Percentiles rank a stretch among this genome's conserved stretches.
Evolutionary conservation across 768 basidiomycete species (phyloP).

Genomic region (Russula compacta): DNA sequence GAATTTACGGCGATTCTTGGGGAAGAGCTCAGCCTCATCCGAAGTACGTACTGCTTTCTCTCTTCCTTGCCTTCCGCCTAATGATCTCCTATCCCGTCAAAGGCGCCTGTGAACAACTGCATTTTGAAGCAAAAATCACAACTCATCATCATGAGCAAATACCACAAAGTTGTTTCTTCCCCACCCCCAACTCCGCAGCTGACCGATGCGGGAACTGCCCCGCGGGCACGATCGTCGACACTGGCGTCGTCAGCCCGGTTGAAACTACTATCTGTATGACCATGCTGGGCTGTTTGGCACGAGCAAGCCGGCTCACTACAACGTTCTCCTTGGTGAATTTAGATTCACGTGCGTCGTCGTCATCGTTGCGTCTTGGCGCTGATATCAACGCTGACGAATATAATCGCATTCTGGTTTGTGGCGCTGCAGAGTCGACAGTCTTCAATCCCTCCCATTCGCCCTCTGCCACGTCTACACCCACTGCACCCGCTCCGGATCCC

Average conservation of each 20-base stretch:
- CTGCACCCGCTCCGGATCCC: slow-evolving; percentile 73
- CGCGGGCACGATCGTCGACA: slow-evolving; percentile 70
- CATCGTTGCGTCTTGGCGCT: not conserved
- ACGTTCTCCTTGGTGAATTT: slow-evolving; percentile 43
- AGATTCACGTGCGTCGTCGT: slow-evolving; percentile 41
- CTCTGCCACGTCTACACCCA: slow-evolving; percentile 75
- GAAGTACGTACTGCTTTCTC: slow-evolving; percentile 32
- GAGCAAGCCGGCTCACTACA: slow-evolving; percentile 56
- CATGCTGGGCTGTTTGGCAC: slow-evolving; percentile 47
- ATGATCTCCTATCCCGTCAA: not conserved
- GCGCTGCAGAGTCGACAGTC: slow-evolving; percentile 42
- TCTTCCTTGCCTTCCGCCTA: not conserved
- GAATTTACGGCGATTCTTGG: slow-evolving; percentile 43
- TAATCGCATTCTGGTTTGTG: not conserved
- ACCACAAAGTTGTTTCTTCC: slow-evolving; percentile 62
- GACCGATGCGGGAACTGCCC: slow-evolving; percentile 53
- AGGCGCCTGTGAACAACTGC: slow-evolving; percentile 55
- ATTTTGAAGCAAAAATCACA: slow-evolving; percentile 57
- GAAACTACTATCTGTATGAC: slow-evolving; percentile 70
- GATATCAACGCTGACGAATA: not conserved
- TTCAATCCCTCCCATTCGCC: slow-evolving; percentile 64
- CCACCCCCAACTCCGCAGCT: slow-evolving; percentile 16
- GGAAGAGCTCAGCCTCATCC: slow-evolving; percentile 42
- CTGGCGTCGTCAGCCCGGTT: slow-evolving; percentile 53
- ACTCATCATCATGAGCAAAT: slow-evolving; percentile 69